Conservation (phyloP, 1,284 basidiomycete genomes). For the Ceratobasidium sp. region DNA sequence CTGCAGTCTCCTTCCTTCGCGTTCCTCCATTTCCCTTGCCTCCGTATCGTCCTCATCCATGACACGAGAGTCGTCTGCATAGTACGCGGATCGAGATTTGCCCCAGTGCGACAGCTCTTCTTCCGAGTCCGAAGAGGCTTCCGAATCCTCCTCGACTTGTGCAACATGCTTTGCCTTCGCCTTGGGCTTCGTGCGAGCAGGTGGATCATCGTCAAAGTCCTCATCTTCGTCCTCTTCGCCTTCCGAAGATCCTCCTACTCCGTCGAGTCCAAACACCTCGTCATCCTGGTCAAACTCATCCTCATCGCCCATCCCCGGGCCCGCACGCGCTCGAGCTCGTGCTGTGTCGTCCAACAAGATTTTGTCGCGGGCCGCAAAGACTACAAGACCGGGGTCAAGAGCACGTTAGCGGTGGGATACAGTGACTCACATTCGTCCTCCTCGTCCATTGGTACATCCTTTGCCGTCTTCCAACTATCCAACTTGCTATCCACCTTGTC, state of each 20-base stretch:
- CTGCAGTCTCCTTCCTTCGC: constrained; percentile 88
- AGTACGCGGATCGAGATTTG: constrained; percentile 80
- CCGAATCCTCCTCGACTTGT: constrained; percentile 54
- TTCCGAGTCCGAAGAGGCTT: constrained; percentile 54
- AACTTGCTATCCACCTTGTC: constrained; percentile 53
- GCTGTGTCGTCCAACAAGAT: constrained; percentile 77
- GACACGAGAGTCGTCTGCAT: constrained; percentile 84
- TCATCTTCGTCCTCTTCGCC: constrained; percentile 59
- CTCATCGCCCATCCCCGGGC: constrained; percentile 53
- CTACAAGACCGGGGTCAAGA: constrained; percentile 57
- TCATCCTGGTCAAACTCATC: constrained; percentile 71
- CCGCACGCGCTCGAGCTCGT: constrained; percentile 41
- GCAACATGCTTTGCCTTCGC: constrained; percentile 47
- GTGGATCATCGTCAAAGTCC: constrained; percentile 52
- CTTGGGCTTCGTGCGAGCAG: constrained; percentile 55
- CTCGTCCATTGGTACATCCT: constrained; percentile 79
- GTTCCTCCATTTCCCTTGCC: constrained; percentile 87
- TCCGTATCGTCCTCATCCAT: constrained; percentile 88
- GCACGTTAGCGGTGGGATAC: not conserved
- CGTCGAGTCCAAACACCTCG: constrained; percentile 78
- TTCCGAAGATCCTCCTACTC: constrained; percentile 59
- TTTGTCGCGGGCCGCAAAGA: constrained; percentile 79
- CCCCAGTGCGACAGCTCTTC: constrained; percentile 81
- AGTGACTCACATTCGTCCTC: constrained; percentile 77
- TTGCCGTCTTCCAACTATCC: constrained; percentile 72